Evolutionary conservation across 2,329 filamentous ascomycete species (phyloP), one percentile per base, ranked within the genome.

Genomic region (Epichloe scottii): DNA sequence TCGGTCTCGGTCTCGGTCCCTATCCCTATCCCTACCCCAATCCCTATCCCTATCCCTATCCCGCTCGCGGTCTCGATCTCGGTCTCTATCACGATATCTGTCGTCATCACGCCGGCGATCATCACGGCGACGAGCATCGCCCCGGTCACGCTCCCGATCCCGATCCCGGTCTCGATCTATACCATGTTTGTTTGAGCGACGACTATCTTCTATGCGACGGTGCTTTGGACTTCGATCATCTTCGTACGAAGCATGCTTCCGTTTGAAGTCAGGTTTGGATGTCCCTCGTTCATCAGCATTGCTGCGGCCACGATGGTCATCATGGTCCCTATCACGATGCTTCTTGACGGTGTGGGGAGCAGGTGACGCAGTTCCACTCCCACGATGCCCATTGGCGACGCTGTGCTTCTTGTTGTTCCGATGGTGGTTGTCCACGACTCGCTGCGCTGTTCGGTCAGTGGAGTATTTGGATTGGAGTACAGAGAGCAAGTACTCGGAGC

Each of bases 401-500:
- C 69, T 66, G 2, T 72, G 68, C 62, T 94, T 91, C 71, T 95
- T 95, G 71, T 90, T 95, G 70, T 91, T 95, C 51, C 90, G 87
- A 66, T 95, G 90, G 60, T 96, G 90, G 57, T 95, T 95, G 60
- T 95, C 90, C 30, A 94, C 82, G 1, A 85, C 81, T 61, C 83
- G 84, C 65, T 87, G 89, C 3, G 85, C 86, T 19, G 80, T 80
- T 33, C 79, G 76, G 62, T 95, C 87, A 54, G 81, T 82, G 2
- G 82, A 85, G 67, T 94, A 89, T 62, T 95, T 82, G 12, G 81
- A 88, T 63, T 91, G 89, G 54, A 98, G 73, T 1, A 98, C 89
- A n/a, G 89, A 95, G 40, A 98, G 76, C 14, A 98, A 78, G 63
- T 98, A 98, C 62, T 97, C 93, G 10, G 91, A 87, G 53, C 93